Evolutionary conservation across 2,329 filamentous ascomycete genomes (phyloP).

Genomic region (Neurospora crassa): DNA sequence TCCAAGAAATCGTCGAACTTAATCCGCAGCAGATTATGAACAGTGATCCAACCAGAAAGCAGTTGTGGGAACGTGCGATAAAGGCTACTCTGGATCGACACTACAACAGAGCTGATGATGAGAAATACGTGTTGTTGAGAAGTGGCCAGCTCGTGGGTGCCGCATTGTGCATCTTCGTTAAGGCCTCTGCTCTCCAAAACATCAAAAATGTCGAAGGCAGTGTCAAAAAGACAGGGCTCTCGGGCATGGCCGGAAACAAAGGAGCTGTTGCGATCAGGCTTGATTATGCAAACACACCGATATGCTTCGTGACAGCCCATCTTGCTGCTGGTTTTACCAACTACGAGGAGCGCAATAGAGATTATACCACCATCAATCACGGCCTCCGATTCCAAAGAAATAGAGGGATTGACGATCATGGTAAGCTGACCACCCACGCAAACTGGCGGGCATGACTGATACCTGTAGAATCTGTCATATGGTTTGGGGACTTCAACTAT

Average conservation of each 20-base stretch:
- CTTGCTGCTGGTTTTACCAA: constrained; percentile 92
- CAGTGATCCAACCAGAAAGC: constrained; percentile 78
- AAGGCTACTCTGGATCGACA: constrained; percentile 65
- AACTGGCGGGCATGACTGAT: constrained; percentile 13
- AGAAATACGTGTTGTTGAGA: constrained; percentile 80
- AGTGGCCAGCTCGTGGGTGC: constrained; percentile 93
- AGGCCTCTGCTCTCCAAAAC: constrained; percentile 60
- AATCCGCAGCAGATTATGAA: constrained; percentile 99
- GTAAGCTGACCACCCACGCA: constrained; percentile 26
- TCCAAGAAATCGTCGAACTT: constrained; percentile 97
- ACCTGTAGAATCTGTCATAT: constrained; percentile 61
- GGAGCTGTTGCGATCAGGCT: constrained; percentile 93
- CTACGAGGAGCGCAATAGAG: constrained; percentile 89
- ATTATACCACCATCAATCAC: constrained; percentile 81
- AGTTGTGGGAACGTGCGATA: constrained; percentile 79
- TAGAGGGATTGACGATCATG: constrained; percentile 83
- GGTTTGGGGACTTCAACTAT: constrained; percentile 98
- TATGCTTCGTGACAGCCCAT: constrained; percentile 96
- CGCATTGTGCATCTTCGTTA: constrained; percentile 85
- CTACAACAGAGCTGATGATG: constrained; percentile 52
- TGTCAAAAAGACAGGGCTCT: constrained; percentile 90
- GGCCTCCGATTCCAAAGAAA: constrained; percentile 88
- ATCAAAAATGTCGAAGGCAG: constrained; percentile 97
- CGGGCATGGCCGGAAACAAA: constrained; percentile 96
- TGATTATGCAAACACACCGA: constrained; percentile 83